A percentile compares a stretch with the other conserved stretches of the same genome.
These are phyloP conservation scores for Cochlearia excelsa DNA, from an alignment of 345 rosid genomes.

Conservation along the genomic window DNA sequence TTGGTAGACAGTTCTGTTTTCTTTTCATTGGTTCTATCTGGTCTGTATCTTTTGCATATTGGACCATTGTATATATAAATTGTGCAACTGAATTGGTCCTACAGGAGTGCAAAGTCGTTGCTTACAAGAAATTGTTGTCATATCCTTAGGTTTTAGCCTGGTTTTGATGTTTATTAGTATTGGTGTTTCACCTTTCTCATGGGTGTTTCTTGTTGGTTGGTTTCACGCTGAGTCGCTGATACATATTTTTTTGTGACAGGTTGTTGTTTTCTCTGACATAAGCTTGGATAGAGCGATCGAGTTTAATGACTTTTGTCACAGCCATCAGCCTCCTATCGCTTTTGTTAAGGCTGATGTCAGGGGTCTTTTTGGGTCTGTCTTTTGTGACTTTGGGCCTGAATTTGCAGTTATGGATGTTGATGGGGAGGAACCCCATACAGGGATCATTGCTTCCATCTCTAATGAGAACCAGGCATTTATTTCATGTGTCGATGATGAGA, in stretches of 20 bases:
- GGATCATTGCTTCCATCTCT: slow-evolving; percentile 90
- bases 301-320: slow-evolving; percentile 79
- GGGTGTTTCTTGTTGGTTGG: slow-evolving; percentile 15
- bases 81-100: neutral
- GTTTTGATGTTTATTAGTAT: neutral
- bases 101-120: neutral
- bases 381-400: slow-evolving; percentile 95
- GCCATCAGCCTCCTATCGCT: slow-evolving; percentile 81
- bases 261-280: slow-evolving; percentile 82
- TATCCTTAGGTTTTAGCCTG: slow-evolving; percentile 7
- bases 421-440: slow-evolving; percentile 93
- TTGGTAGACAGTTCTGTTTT: slow-evolving; percentile 26
- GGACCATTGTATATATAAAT: neutral
- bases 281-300: slow-evolving; percentile 73
- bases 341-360: slow-evolving; percentile 91
- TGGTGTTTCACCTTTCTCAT: neutral
- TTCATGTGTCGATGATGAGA: slow-evolving; percentile 95
- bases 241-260: slow-evolving; percentile 49
- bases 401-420: slow-evolving; percentile 90
- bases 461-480: slow-evolving; percentile 83
- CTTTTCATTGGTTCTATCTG: slow-evolving; percentile 14
- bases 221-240: slow-evolving; percentile 14
- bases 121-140: slow-evolving; percentile 4
- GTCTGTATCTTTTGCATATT: neutral
- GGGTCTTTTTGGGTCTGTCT: slow-evolving; percentile 93